Evolutionary conservation across 2,329 filamentous ascomycete genomes (phyloP).

Genomic region (Penicillium verrucosum): DNA sequence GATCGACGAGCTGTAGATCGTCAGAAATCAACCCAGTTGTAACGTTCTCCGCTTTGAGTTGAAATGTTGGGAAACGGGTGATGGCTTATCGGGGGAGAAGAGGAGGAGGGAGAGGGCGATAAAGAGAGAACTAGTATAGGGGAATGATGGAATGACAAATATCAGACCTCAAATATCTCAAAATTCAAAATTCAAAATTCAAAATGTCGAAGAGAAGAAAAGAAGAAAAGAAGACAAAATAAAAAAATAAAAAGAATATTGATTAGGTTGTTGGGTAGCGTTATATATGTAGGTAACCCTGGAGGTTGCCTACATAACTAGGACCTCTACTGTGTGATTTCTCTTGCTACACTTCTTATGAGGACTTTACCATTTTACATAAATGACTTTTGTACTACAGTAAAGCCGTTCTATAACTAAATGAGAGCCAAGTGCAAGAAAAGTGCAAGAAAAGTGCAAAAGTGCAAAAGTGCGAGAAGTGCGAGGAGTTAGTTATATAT

Average conservation of each 20-base stretch:
- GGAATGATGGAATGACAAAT: neutral
- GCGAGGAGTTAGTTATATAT: neutral
- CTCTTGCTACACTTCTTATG: neutral
- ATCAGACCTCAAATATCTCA: neutral
- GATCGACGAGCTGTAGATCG: neutral
- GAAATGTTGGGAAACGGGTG: neutral
- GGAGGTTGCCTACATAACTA: neutral
- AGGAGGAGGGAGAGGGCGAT: neutral
- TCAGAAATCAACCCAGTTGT: neutral
- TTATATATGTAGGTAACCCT: too few relatives aligned
- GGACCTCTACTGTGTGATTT: neutral
- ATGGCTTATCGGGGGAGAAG: slow-evolving; percentile 1
- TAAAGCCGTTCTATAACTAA: too few relatives aligned
- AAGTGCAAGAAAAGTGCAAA: too few relatives aligned
- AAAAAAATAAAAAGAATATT: neutral
- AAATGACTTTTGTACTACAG: neutral
- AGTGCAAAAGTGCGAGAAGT: neutral
- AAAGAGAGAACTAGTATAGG: neutral
- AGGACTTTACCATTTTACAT: neutral
- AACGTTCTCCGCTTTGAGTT: neutral
- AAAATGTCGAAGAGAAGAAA: neutral
- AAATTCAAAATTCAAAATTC: too few relatives aligned
- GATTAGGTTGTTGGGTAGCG: neutral
- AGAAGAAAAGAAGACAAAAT: neutral
- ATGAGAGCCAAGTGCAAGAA: too few relatives aligned